Evolutionary conservation across 2,329 filamentous ascomycete species (phyloP).

Genomic region (Ophiostoma sp.): DNA sequence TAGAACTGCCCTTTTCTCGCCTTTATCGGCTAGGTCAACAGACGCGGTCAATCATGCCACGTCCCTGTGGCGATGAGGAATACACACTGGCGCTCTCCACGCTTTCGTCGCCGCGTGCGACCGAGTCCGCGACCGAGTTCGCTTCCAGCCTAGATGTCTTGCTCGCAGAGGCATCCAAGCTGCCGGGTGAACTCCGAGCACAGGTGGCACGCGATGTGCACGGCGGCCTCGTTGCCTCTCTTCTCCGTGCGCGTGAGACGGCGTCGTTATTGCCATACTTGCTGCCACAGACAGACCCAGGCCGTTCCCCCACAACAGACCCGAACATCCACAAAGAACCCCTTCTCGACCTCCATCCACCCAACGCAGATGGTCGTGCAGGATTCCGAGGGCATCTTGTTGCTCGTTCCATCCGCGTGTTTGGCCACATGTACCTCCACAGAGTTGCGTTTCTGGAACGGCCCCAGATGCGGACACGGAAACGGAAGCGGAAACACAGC

Average conservation of each 20-base stretch:
- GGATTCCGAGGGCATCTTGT: conserved; percentile 12
- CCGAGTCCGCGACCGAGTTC: neutral
- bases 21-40: conserved; percentile 22
- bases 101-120: conserved; percentile 1
- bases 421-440: conserved; percentile 23
- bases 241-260: conserved; percentile 23
- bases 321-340: neutral
- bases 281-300: neutral
- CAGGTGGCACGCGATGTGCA: conserved; percentile 10
- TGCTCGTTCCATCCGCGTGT: conserved; percentile 13
- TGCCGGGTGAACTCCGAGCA: conserved; percentile 9
- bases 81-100: conserved; percentile 16
- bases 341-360: neutral
- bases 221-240: conserved; percentile 21
- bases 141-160: neutral
- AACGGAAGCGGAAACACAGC: neutral
- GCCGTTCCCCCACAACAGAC: no score
- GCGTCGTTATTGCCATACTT: neutral
- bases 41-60: conserved; percentile 21
- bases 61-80: conserved; percentile 16
- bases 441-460: neutral
- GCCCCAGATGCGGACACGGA: neutral
- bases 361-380: neutral
- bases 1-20: neutral
- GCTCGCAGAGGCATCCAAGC: conserved; percentile 16